phyloP scores from a whole-genome alignment of 148 eudicot species.

The Nepenthes mirabilis region DNA sequence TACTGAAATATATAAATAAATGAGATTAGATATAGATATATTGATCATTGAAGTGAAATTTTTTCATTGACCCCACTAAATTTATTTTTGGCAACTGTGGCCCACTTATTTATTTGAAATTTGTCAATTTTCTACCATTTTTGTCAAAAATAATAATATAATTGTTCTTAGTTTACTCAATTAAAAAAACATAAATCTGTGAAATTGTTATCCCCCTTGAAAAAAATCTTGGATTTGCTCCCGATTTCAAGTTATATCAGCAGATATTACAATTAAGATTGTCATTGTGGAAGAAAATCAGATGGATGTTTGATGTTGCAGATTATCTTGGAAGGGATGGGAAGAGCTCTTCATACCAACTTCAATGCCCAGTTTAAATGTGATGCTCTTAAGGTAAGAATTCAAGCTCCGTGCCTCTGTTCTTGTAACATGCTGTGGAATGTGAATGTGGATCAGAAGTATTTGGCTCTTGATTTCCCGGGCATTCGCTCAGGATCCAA shows the following conservation, averaged over 20 bases:
- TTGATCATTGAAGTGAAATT: too few species aligned
- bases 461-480: not conserved
- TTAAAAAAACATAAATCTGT: too few species aligned
- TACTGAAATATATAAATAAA: too few species aligned
- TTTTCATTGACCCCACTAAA: too few species aligned
- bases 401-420: not conserved
- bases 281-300: not conserved
- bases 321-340: constrained; percentile 99
- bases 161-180: too few species aligned
- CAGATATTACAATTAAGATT: not conserved
- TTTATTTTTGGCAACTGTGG: too few species aligned
- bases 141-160: too few species aligned
- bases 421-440: not conserved
- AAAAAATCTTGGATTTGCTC: not conserved
- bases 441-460: not conserved
- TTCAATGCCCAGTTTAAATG: constrained; percentile 75
- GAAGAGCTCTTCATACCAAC: constrained; percentile 86
- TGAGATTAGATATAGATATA: too few species aligned
- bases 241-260: not conserved
- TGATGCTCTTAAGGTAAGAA: constrained; percentile 81
- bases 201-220: not conserved
- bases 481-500: too few species aligned
- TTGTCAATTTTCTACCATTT: too few species aligned
- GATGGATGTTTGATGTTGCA: constrained; percentile 14
- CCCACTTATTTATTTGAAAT: too few species aligned